These are phyloP conservation scores for Phyllosticta citriasiana DNA, from an alignment of 2,329 filamentous ascomycete species.

Conservation along the genomic window DNA sequence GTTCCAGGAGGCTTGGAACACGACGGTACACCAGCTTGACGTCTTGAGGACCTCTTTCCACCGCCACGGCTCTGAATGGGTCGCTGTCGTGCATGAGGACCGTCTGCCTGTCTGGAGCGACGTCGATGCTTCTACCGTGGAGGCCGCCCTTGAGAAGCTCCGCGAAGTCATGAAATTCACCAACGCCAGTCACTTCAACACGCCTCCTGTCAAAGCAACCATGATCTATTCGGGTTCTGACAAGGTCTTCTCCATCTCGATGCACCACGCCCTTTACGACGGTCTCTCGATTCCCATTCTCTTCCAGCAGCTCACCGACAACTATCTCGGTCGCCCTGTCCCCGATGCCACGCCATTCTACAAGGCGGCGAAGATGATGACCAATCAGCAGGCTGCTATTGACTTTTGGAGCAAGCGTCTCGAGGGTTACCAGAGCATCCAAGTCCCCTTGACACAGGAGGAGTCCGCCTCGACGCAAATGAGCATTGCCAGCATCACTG, in stretches of 20 bases:
- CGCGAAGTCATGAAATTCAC: slow-evolving; percentile 27
- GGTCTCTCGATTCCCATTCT: slow-evolving; percentile 25
- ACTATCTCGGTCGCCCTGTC: slow-evolving; percentile 16
- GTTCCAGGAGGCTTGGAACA: slow-evolving; percentile 29
- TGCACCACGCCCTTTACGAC: slow-evolving; percentile 31
- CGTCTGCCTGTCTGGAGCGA: slow-evolving; percentile 37
- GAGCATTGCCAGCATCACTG: slow-evolving; percentile 39
- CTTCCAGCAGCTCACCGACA: slow-evolving; percentile 21
- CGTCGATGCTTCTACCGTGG: slow-evolving; percentile 20
- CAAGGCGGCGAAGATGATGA: slow-evolving; percentile 38
- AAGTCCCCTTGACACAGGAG: slow-evolving; percentile 8
- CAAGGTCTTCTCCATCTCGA: slow-evolving; percentile 49
- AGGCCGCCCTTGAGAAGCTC: slow-evolving; percentile 49
- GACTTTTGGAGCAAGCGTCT: slow-evolving; percentile 39
- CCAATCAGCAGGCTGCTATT: slow-evolving; percentile 31
- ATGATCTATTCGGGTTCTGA: slow-evolving; percentile 23
- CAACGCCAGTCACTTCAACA: slow-evolving; percentile 26
- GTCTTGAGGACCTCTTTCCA: slow-evolving; percentile 44
- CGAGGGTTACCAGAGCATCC: slow-evolving; percentile 34
- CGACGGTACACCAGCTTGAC: slow-evolving; percentile 19
- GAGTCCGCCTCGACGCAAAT: not conserved
- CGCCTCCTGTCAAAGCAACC: slow-evolving; percentile 6
- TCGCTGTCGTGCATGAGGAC: slow-evolving; percentile 36
- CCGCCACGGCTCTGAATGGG: not conserved
- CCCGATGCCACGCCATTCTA: slow-evolving; percentile 16